Percentiles rank a stretch among this genome's conserved stretches.
phyloP scores from a whole-genome alignment of 139 green algal species.

The Yamagishiella unicocca region DNA sequence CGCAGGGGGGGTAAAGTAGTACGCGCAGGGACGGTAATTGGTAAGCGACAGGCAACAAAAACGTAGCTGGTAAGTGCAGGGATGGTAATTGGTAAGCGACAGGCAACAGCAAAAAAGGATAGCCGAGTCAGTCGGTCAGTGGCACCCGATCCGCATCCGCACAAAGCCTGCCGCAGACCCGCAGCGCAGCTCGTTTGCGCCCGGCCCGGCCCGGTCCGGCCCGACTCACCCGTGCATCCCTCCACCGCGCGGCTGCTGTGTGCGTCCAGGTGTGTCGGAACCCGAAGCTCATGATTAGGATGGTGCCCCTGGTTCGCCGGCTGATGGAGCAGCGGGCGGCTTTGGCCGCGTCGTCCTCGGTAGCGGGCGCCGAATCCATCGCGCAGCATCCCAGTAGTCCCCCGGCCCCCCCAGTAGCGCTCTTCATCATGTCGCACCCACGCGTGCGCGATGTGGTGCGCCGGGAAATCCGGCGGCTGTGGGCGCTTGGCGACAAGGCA shows the following conservation, averaged over 20 bases:
- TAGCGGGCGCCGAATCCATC: too few species aligned
- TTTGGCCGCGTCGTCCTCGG: background rate
- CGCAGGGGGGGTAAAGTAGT: background rate
- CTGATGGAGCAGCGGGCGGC: background rate
- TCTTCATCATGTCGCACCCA: conserved; percentile 39
- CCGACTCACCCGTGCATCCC: background rate
- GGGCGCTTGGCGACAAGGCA: background rate
- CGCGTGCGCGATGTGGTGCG: conserved; percentile 9
- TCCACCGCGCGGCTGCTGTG: too few species aligned
- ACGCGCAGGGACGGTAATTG: background rate
- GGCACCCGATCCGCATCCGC: background rate
- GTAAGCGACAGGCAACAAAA: background rate
- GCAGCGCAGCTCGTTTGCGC: background rate
- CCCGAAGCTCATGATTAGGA: conserved; percentile 6
- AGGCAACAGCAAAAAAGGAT: too few species aligned
- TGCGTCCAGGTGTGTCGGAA: conserved; percentile 24
- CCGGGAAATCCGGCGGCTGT: conserved; percentile 22
- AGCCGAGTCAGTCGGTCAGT: too few species aligned
- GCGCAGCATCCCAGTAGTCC: background rate
- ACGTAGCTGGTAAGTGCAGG: background rate
- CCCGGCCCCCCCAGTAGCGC: background rate
- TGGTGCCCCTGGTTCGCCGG: conserved; percentile 14
- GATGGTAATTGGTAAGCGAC: too few species aligned
- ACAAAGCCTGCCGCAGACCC: background rate
- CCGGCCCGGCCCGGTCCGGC: too few species aligned